phyloP scores from a whole-genome alignment of 495 filamentous ascomycete species.

The Xanthoparmelia taractica region DNA sequence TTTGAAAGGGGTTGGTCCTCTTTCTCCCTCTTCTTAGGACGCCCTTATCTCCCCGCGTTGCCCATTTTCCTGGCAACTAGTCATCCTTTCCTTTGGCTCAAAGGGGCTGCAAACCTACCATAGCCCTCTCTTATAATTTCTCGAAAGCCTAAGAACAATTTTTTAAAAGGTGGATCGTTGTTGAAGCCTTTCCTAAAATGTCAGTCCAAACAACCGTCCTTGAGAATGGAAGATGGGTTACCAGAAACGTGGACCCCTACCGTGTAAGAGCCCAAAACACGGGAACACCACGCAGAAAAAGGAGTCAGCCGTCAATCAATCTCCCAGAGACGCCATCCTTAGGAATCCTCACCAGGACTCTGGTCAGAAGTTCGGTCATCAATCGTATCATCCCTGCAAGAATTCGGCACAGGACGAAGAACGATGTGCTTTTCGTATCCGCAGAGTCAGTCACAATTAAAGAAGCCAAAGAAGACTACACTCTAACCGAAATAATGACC shows the following conservation, averaged over 20 bases:
- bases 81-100: background rate
- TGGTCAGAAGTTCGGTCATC: slow-evolving; percentile 65
- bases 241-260: slow-evolving; percentile 41
- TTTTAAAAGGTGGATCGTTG: background rate
- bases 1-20: background rate
- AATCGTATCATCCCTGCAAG: slow-evolving; percentile 75
- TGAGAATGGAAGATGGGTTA: slow-evolving; percentile 53
- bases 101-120: background rate
- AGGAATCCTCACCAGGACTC: slow-evolving; percentile 69
- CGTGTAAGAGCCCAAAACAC: slow-evolving; percentile 29
- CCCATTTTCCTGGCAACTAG: background rate
- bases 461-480: slow-evolving; percentile 52
- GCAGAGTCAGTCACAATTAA: slow-evolving; percentile 59
- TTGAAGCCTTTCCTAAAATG: slow-evolving; percentile 11
- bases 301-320: slow-evolving; percentile 19
- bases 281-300: slow-evolving; percentile 8
- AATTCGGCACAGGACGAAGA: slow-evolving; percentile 57
- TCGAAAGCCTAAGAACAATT: background rate
- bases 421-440: slow-evolving; percentile 88
- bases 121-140: slow-evolving; percentile 1
- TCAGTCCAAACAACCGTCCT: slow-evolving; percentile 47
- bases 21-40: background rate
- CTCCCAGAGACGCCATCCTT: slow-evolving; percentile 38
- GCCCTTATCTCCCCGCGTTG: background rate
- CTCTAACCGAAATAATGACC: slow-evolving; percentile 59